phyloP scores from a whole-genome alignment of 306 rosid species.

The Vigna unguiculata region DNA sequence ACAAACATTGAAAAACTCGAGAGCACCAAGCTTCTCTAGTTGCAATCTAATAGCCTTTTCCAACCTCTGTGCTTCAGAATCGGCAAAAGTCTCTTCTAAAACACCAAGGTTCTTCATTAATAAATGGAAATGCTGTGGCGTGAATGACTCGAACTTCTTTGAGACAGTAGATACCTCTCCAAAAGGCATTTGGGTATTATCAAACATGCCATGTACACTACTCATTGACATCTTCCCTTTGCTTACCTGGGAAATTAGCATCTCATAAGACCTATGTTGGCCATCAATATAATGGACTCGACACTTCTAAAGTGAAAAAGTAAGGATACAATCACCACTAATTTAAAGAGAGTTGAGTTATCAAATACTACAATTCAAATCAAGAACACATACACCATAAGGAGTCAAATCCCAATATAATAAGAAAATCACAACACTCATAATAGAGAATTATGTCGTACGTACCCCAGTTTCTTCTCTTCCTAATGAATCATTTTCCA shows the following conservation, averaged over 20 bases:
- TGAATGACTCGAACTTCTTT: conserved; percentile 46
- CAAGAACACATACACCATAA: background rate
- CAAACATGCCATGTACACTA: conserved; percentile 44
- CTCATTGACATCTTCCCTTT: conserved; percentile 51
- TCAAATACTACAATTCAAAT: background rate
- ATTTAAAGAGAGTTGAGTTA: background rate
- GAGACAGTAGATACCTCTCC: conserved; percentile 41
- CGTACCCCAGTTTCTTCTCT: conserved; percentile 65
- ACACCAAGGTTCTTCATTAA: conserved; percentile 76
- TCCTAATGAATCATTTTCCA: conserved; percentile 53
- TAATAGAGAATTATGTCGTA: background rate
- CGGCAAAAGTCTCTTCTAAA: conserved; percentile 78
- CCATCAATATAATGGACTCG: background rate
- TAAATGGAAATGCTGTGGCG: conserved; percentile 59
- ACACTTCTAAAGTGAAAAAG: background rate
- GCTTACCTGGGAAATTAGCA: conserved; percentile 53
- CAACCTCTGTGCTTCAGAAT: conserved; percentile 65
- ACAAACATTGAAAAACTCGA: conserved; percentile 64
- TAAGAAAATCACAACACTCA: background rate
- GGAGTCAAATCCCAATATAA: background rate
- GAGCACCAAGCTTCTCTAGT: conserved; percentile 80
- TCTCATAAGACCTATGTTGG: conserved; percentile 27
- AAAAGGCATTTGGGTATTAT: conserved; percentile 44
- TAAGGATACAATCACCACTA: background rate
- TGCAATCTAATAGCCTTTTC: conserved; percentile 69